Conservation (phyloP, 305 asterid genomes). For the Ajuga reptans region DNA sequence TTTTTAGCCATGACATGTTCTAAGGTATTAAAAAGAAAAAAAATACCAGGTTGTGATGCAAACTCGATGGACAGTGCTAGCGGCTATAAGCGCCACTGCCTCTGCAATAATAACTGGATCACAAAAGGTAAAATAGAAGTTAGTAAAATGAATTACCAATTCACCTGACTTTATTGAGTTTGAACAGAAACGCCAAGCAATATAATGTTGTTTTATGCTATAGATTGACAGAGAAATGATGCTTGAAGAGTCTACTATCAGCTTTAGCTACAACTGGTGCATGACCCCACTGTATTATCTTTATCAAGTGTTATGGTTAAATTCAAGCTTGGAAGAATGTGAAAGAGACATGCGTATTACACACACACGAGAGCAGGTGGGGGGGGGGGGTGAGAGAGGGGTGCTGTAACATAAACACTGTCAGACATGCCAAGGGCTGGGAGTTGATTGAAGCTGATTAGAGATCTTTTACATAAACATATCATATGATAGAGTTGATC, state of each 20-base stretch:
- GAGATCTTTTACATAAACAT: no score
- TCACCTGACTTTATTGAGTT: not conserved
- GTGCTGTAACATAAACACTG: not conserved
- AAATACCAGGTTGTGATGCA: slow-evolving; percentile 88
- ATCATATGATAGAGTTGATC: not conserved
- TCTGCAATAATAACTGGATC: slow-evolving; percentile 73
- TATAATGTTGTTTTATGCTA: not conserved
- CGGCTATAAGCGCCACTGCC: slow-evolving; percentile 74
- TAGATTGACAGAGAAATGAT: not conserved
- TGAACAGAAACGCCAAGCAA: not conserved
- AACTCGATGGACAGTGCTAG: slow-evolving; percentile 87
- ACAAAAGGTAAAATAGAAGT: slow-evolving; percentile 18
- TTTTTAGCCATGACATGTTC: not conserved
- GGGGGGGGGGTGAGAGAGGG: not conserved
- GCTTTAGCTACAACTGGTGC: not conserved
- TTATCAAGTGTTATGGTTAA: not conserved
- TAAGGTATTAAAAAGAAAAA: slow-evolving; percentile 2
- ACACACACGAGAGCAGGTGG: not conserved
- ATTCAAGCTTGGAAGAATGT: not conserved
- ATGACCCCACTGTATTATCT: not conserved
- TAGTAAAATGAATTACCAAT: slow-evolving; percentile 7
- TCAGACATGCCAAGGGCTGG: no score
- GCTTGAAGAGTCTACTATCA: not conserved
- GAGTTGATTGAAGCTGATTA: no score
- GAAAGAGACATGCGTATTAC: not conserved